Base-by-base conservation (phyloP, 352 stramenopile genomes). In the Phytophthora constricta region DNA sequence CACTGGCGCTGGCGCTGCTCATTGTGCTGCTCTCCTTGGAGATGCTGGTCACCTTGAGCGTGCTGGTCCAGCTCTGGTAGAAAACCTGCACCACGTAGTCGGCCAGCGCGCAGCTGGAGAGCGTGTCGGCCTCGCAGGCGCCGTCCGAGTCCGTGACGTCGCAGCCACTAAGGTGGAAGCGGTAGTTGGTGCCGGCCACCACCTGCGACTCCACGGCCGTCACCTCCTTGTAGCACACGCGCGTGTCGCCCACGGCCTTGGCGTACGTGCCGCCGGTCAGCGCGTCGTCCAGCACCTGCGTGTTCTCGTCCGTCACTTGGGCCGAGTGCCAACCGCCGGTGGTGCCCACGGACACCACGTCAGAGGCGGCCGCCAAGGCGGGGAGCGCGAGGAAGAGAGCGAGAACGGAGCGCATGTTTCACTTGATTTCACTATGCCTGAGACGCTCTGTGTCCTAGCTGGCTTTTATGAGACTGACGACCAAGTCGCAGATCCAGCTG, bases 181-280 rank as follows among this genome's bases (percentile, higher is more conserved):
- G 72, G 68, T 92, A 95, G 72, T 93, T 95, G 50, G 70, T 91
- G 23, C 87, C 87, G 1, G 85, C 71, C 39, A 95, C 87, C 37
- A 90, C 80, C 51, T 95, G 80, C 74, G 82, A 75, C 68, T 87
- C 57, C 33, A 82, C 11, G n/a, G 62, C 59, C 41, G 47, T 54
- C 53, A 87, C 60, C n/a, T 72, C 54, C 11, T 68, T 43, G 59
- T 70, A 82, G 54, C 78, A 87, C 50, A 87, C 78, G 62, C 78
- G 78, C 42, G 46, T 79, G 39, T 49, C n/a, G 28, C 64, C 70
- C 23, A 81, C 76, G 1, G 59, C 43, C 23, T 68, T 60, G 51
- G 51, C 19, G 70, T 66, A 86, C 22, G 48, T 68, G 17, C 34
- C 60, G 23, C 63, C 70, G 37, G 42, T 63, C 33, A 86, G 66